Percentiles rank a stretch among this genome's conserved stretches.
Evolutionary conservation across 257 asterid species (phyloP).

Genomic region (Dorcoceras hygrometricum): DNA sequence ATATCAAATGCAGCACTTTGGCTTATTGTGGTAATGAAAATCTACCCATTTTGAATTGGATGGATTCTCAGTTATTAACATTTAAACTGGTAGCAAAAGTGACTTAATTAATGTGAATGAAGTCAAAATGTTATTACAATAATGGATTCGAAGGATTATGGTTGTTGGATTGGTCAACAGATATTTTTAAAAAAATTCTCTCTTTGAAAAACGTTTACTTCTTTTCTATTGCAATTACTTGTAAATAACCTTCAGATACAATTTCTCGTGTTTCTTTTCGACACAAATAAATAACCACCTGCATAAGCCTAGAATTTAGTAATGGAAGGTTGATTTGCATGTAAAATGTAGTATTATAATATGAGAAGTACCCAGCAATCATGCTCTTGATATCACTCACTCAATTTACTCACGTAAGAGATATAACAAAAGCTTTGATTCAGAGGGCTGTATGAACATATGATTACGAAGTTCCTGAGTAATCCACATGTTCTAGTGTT

Average conservation of each 20-base stretch:
- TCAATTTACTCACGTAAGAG: neutral
- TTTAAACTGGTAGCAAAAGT: neutral
- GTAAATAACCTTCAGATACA: neutral
- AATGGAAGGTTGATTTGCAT: neutral
- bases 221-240: neutral
- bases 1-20: neutral
- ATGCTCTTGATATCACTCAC: neutral
- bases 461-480: neutral
- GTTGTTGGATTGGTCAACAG: neutral
- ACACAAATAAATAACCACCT: neutral
- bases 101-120: neutral
- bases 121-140: neutral
- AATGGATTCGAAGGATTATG: neutral
- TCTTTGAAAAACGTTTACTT: neutral
- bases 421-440: neutral
- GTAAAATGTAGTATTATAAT: neutral
- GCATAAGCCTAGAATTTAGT: neutral
- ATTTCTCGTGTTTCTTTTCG: neutral
- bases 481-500: neutral
- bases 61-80: neutral
- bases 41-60: neutral
- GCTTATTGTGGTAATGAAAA: neutral
- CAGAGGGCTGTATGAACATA: neutral
- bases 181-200: too few species aligned
- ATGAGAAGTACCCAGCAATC: neutral